phyloP scores from a whole-genome alignment of 441 rosid species.

The Manihot esculenta region DNA sequence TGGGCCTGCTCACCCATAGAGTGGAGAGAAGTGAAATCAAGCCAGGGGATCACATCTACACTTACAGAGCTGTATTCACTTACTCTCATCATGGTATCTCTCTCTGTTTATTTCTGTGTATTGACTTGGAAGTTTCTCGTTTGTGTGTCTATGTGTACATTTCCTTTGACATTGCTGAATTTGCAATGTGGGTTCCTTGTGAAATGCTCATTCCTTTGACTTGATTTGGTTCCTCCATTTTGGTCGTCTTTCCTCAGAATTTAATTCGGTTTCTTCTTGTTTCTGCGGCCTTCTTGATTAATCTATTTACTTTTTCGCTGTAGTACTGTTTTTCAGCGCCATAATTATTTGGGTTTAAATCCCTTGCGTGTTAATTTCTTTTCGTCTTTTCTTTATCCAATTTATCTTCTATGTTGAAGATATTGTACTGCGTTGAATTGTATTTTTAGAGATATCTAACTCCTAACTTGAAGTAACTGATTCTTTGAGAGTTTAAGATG shows the following conservation, averaged over 20 bases:
- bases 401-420: constrained; percentile 3
- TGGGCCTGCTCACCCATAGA: constrained; percentile 87
- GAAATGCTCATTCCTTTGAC: not conserved
- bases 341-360: too few species aligned
- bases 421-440: not conserved
- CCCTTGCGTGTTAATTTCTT: not conserved
- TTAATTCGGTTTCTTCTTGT: not conserved
- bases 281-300: not conserved
- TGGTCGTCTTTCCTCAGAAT: not conserved
- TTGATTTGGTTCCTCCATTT: not conserved
- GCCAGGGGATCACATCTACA: constrained; percentile 93
- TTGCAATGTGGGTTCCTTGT: constrained; percentile 20
- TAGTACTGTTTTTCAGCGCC: too few species aligned
- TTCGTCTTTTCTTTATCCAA: not conserved
- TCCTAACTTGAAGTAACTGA: constrained; percentile 6
- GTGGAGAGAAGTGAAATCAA: constrained; percentile 71
- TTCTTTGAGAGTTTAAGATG: not conserved
- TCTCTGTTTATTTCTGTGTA: constrained; percentile 1
- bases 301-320: not conserved
- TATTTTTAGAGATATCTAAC: not conserved
- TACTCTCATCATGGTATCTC: constrained; percentile 88
- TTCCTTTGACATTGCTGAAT: not conserved
- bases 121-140: not conserved
- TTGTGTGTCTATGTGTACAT: not conserved
- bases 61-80: constrained; percentile 90